These are phyloP conservation scores for Pythium chondricola DNA, from an alignment of 352 stramenopile genomes.

Conservation along the genomic window DNA sequence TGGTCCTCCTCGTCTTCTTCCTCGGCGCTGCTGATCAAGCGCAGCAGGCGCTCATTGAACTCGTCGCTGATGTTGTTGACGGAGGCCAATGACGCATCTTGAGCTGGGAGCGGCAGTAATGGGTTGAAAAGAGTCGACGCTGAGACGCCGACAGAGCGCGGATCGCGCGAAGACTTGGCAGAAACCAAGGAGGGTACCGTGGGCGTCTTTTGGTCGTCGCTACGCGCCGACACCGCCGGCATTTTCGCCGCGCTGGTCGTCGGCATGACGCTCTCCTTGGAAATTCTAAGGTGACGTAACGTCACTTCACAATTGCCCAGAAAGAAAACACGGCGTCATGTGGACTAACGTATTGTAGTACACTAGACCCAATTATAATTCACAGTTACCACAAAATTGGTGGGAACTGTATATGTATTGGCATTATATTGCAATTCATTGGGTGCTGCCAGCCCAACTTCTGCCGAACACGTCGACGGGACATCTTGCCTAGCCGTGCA, in stretches of 20 bases:
- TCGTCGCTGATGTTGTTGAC: slow-evolving; percentile 4
- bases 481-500: too few relatives aligned
- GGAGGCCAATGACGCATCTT: not conserved
- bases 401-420: too few relatives aligned
- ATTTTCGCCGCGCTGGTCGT: not conserved
- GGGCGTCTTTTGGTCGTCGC: not conserved
- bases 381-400: too few relatives aligned
- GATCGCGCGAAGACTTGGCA: not conserved
- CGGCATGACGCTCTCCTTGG: too few relatives aligned
- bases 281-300: too few relatives aligned
- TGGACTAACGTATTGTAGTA: too few relatives aligned
- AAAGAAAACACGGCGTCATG: too few relatives aligned
- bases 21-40: slow-evolving; percentile 14
- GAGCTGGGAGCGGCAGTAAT: not conserved
- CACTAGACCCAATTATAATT: too few relatives aligned
- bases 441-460: too few relatives aligned
- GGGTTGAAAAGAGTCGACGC: slow-evolving; percentile 12
- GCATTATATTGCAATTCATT: too few relatives aligned
- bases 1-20: slow-evolving; percentile 19
- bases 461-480: too few relatives aligned
- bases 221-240: not conserved
- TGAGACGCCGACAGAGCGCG: not conserved
- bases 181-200: not conserved
- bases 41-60: slow-evolving; percentile 13
- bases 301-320: too few relatives aligned